Evolutionary conservation across 257 asterid species (phyloP).

Genomic region (Petunia axillaris): DNA sequence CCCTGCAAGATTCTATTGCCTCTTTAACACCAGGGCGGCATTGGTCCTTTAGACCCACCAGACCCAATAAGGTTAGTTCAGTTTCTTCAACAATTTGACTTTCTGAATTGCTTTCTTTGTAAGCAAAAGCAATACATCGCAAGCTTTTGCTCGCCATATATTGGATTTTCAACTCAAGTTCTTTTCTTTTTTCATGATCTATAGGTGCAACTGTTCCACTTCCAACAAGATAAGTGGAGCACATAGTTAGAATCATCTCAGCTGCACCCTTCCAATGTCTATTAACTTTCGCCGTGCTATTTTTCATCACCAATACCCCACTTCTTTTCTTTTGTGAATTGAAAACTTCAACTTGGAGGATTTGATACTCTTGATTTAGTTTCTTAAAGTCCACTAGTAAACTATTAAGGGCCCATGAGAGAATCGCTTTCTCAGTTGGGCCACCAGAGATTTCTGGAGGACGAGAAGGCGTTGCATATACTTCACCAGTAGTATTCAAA

Average conservation of each 20-base stretch:
- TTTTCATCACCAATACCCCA: slow-evolving; percentile 26
- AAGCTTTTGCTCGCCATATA: slow-evolving; percentile 27
- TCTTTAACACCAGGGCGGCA: slow-evolving; percentile 27
- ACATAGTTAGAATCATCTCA: slow-evolving; percentile 28
- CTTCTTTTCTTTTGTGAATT: slow-evolving; percentile 35
- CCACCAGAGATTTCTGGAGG: slow-evolving; percentile 30
- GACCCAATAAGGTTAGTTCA: slow-evolving; percentile 24
- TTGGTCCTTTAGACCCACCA: slow-evolving; percentile 32
- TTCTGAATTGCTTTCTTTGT: background rate
- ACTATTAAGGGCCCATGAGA: slow-evolving; percentile 27
- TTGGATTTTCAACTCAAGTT: slow-evolving; percentile 21
- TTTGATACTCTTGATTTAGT: slow-evolving; percentile 18
- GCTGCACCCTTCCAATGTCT: slow-evolving; percentile 40
- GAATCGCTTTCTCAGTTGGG: slow-evolving; percentile 33
- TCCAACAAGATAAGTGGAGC: slow-evolving; percentile 20
- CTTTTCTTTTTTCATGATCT: slow-evolving; percentile 18
- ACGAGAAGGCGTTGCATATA: slow-evolving; percentile 9
- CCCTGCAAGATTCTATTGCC: slow-evolving; percentile 26
- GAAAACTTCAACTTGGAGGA: slow-evolving; percentile 29
- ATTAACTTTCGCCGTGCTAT: background rate
- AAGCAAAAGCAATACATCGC: slow-evolving; percentile 32
- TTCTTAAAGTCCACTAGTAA: slow-evolving; percentile 23
- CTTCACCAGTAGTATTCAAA: slow-evolving; percentile 20
- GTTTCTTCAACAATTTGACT: slow-evolving; percentile 19
- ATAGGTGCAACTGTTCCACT: slow-evolving; percentile 18